Conservation (phyloP, 2,329 filamentous ascomycete species). For the Hypocrella siamensis region DNA sequence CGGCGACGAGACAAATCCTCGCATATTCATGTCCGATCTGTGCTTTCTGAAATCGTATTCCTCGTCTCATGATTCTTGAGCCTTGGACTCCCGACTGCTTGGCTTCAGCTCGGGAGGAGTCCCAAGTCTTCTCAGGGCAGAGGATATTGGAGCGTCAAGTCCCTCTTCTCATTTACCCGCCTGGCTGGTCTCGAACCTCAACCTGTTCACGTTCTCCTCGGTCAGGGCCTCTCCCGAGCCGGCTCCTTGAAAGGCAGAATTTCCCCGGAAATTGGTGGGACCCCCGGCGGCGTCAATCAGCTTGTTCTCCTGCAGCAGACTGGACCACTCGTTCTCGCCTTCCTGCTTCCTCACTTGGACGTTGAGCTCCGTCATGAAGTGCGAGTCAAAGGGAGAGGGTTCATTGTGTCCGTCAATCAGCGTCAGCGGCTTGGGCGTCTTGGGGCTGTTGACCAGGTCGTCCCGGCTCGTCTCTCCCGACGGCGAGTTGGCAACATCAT, state of each 20-base stretch:
- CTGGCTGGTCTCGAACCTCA: slow-evolving; percentile 20
- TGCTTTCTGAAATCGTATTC: neutral
- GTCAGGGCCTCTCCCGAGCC: slow-evolving; percentile 29
- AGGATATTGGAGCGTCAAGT: too few relatives aligned
- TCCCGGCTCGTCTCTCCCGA: slow-evolving; percentile 7
- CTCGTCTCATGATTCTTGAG: too few relatives aligned
- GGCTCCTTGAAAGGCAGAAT: slow-evolving; percentile 16
- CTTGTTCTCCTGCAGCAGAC: slow-evolving; percentile 29
- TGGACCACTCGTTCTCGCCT: slow-evolving; percentile 24
- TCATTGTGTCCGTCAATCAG: slow-evolving; percentile 21
- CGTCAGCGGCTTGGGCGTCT: slow-evolving; percentile 25
- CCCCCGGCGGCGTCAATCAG: slow-evolving; percentile 29
- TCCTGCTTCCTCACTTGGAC: slow-evolving; percentile 18
- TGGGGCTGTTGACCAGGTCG: slow-evolving; percentile 14
- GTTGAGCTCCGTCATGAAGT: slow-evolving; percentile 15
- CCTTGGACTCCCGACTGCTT: too few relatives aligned
- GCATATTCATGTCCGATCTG: neutral
- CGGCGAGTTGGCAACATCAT: slow-evolving; percentile 11
- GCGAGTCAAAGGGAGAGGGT: slow-evolving; percentile 24
- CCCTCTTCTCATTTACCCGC: neutral
- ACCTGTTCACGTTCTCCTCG: slow-evolving; percentile 35
- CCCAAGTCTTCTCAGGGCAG: too few relatives aligned
- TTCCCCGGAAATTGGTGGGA: slow-evolving; percentile 15
- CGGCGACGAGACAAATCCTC: neutral
- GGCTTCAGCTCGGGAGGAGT: too few relatives aligned